These are phyloP conservation scores for Stagonosporopsis cucurbitacearum DNA, from an alignment of 2,329 filamentous ascomycete genomes.

Conservation along the genomic window DNA sequence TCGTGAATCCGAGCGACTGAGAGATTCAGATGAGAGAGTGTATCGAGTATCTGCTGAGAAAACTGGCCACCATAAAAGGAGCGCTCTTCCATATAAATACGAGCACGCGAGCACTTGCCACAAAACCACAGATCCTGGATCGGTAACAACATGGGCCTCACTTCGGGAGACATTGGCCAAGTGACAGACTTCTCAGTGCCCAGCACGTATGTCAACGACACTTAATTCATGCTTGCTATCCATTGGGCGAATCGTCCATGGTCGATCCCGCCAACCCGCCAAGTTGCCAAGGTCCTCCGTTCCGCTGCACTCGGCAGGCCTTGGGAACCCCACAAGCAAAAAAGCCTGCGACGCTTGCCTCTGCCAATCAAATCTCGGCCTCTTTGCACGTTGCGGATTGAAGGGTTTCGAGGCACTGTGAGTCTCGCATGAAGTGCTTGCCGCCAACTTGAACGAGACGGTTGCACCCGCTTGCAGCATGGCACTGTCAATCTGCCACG, in stretches of 20 bases:
- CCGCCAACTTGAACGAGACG: background rate
- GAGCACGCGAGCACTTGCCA: slow-evolving; percentile 22
- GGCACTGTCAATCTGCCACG: slow-evolving; percentile 1
- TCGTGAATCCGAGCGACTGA: slow-evolving; percentile 10
- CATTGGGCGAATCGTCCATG: slow-evolving; percentile 14
- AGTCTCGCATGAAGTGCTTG: slow-evolving; percentile 9
- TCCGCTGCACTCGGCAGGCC: slow-evolving; percentile 21
- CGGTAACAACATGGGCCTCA: background rate
- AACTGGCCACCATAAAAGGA: background rate
- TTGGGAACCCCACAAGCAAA: slow-evolving; percentile 20
- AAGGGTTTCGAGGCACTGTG: slow-evolving; percentile 12
- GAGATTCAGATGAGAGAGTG: background rate
- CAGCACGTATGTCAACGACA: background rate
- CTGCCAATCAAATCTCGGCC: slow-evolving; percentile 14
- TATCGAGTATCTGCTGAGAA: slow-evolving; percentile 2
- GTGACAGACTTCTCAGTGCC: slow-evolving; percentile 9
- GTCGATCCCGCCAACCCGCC: slow-evolving; percentile 10
- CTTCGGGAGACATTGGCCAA: slow-evolving; percentile 15
- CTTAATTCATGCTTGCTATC: background rate
- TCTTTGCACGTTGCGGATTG: slow-evolving; percentile 13
- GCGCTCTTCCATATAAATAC: slow-evolving; percentile 11
- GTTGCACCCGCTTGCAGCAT: background rate
- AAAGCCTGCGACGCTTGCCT: background rate
- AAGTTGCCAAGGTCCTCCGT: slow-evolving; percentile 21
- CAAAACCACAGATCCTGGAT: slow-evolving; percentile 4